These are phyloP conservation scores for Malus hybrid DNA, from an alignment of 331 rosid genomes.

Conservation along the genomic window DNA sequence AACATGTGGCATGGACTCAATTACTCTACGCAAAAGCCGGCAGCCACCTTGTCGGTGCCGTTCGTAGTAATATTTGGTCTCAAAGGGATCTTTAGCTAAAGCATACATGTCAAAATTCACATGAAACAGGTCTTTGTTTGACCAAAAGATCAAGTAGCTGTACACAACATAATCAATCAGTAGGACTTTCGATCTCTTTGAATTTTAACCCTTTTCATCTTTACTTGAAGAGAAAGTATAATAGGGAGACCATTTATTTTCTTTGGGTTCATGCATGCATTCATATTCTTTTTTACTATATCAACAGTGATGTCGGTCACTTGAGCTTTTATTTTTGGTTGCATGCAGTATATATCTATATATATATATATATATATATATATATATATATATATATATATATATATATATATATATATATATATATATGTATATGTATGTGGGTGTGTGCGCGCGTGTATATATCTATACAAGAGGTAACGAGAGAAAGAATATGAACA, in stretches of 20 bases:
- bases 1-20: not conserved
- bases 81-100: conserved; percentile 18
- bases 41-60: conserved; percentile 34
- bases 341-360: not conserved
- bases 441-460: no score
- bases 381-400: no score
- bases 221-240: not conserved
- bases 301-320: not conserved
- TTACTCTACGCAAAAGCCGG: not conserved
- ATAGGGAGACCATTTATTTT: not conserved
- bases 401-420: no score
- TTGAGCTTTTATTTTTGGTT: not conserved
- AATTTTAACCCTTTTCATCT: not conserved
- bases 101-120: not conserved
- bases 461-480: no score
- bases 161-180: no score
- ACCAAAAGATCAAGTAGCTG: not conserved
- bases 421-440: no score
- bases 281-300: no score
- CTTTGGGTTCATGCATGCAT: not conserved
- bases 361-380: not conserved
- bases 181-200: no score
- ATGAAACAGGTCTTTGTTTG: not conserved
- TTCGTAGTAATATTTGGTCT: not conserved
- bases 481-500: no score